Percentiles rank a stretch among this genome's conserved stretches.
Conservation (phyloP, 1,284 basidiomycete species). For the Moesziomyces sp. region DNA sequence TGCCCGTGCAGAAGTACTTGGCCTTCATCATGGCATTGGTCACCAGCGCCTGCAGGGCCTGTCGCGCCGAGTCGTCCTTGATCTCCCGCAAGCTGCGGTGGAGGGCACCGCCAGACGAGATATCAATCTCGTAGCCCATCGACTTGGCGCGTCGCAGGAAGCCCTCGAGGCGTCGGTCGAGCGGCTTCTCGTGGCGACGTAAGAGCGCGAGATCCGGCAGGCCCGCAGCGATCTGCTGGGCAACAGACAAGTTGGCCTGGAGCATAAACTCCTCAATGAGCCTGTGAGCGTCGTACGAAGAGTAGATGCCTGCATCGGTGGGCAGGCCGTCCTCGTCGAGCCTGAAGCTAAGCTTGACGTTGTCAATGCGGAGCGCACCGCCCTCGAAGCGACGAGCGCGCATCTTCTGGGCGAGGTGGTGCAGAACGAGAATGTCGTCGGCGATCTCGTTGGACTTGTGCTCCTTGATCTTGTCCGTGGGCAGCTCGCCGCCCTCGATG, state of each 20-base stretch:
- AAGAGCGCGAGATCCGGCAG: slow-evolving; percentile 94
- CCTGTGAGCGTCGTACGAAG: slow-evolving; percentile 78
- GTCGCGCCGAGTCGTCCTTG: slow-evolving; percentile 72
- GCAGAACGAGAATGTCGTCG: slow-evolving; percentile 79
- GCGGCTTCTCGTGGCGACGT: slow-evolving; percentile 89
- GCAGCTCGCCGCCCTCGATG: slow-evolving; percentile 78
- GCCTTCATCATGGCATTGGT: slow-evolving; percentile 90
- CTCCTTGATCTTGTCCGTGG: slow-evolving; percentile 69
- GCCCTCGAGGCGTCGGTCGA: slow-evolving; percentile 74
- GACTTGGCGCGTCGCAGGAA: slow-evolving; percentile 71
- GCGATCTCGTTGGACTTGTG: slow-evolving; percentile 73
- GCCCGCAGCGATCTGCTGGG: slow-evolving; percentile 90
- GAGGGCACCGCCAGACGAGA: slow-evolving; percentile 80
- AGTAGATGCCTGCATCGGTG: slow-evolving; percentile 78
- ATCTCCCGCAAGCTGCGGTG: slow-evolving; percentile 85
- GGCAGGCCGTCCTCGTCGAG: slow-evolving; percentile 87
- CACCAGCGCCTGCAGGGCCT: slow-evolving; percentile 81
- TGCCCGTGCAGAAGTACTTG: slow-evolving; percentile 98
- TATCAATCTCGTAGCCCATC: slow-evolving; percentile 84
- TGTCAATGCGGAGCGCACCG: slow-evolving; percentile 82
- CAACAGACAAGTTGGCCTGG: slow-evolving; percentile 86
- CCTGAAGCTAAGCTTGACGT: slow-evolving; percentile 79
- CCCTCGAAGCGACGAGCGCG: slow-evolving; percentile 80
- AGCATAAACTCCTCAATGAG: slow-evolving; percentile 98
- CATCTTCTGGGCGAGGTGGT: slow-evolving; percentile 76